Percentiles rank a stretch among this genome's conserved stretches.
Conservation (phyloP, 768 basidiomycete genomes). For the Russula sp. region DNA sequence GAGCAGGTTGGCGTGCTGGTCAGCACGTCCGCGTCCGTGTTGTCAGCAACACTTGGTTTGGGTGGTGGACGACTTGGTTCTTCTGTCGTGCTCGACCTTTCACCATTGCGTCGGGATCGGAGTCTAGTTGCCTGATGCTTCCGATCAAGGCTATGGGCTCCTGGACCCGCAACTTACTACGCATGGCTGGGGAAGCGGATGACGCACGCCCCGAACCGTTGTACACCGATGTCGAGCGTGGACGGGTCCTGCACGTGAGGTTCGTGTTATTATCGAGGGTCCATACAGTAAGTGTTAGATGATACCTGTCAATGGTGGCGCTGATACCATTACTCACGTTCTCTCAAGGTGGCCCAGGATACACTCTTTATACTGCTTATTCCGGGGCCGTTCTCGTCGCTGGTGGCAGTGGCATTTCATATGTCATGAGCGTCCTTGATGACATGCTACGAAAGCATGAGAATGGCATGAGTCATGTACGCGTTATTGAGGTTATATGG, state of each 20-base stretch:
- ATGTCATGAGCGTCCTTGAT: conserved; percentile 49
- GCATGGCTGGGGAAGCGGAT: conserved; percentile 40
- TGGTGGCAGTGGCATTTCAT: conserved; percentile 62
- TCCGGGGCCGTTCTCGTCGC: conserved; percentile 54
- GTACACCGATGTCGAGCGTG: conserved; percentile 18
- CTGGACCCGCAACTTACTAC: conserved; percentile 49
- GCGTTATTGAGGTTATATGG: conserved; percentile 57
- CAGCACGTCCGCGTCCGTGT: conserved; percentile 58
- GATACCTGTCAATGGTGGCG: not conserved
- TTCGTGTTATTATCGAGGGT: conserved; percentile 50
- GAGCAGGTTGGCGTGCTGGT: conserved; percentile 55
- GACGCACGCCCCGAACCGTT: conserved; percentile 34
- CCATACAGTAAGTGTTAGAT: conserved; percentile 44
- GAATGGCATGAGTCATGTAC: conserved; percentile 40
- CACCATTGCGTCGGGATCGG: conserved; percentile 47
- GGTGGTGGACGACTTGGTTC: conserved; percentile 34
- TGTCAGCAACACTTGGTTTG: conserved; percentile 41
- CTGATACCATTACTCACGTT: conserved; percentile 25
- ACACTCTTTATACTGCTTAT: conserved; percentile 49
- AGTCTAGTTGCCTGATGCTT: conserved; percentile 47
- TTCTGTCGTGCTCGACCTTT: conserved; percentile 36
- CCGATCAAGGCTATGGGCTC: conserved; percentile 50
- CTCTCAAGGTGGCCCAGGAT: conserved; percentile 42
- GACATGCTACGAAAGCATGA: conserved; percentile 48
- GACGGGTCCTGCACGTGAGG: conserved; percentile 26